Percentiles rank a stretch among this genome's conserved stretches.
Evolutionary conservation across 441 rosid genomes (phyloP).

Genomic region (Erodium chrysanthum): DNA sequence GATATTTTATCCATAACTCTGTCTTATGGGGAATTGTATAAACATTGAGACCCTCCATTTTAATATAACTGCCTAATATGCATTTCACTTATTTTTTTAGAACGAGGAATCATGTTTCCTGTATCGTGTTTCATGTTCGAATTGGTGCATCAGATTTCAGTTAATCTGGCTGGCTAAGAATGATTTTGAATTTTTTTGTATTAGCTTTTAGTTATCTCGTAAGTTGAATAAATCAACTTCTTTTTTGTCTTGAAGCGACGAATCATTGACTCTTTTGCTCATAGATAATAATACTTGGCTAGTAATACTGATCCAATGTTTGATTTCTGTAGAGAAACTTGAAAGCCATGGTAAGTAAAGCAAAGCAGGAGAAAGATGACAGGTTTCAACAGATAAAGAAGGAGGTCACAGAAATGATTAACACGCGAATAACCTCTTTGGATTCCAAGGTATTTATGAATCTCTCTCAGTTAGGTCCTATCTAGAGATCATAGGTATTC

Average conservation of each 20-base stretch:
- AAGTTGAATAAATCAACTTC: neutral
- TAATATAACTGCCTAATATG: no score
- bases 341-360: conserved; percentile 66
- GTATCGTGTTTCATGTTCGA: no score
- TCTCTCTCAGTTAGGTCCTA: neutral
- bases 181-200: neutral
- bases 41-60: no score
- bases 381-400: conserved; percentile 71
- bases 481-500: neutral
- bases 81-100: no score
- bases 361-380: conserved; percentile 72
- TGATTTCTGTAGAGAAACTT: conserved; percentile 65
- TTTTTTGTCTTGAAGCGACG: neutral
- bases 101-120: no score
- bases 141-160: no score
- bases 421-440: conserved; percentile 33
- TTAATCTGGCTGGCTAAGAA: no score
- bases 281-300: no score
- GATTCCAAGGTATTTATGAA: conserved; percentile 47
- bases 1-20: no score
- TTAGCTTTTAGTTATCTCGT: neutral
- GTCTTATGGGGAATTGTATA: no score
- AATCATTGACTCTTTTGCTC: neutral
- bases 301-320: neutral
- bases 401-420: conserved; percentile 83